phyloP scores from a whole-genome alignment of 1,139 yeast species.

The Keqinozyma sinolaborantium region DNA sequence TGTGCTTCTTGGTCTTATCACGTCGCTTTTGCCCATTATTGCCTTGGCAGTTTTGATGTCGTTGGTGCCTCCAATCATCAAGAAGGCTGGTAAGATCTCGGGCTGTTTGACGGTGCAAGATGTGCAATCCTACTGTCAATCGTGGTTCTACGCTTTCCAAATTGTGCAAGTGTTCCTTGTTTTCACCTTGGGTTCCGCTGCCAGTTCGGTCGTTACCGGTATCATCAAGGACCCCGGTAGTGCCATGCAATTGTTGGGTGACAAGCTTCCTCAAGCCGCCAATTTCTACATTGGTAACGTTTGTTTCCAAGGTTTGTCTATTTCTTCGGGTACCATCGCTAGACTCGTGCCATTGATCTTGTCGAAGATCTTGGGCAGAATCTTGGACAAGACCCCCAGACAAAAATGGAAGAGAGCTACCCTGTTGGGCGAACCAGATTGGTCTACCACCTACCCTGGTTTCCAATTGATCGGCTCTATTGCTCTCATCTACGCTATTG shows the following conservation, averaged over 20 bases:
- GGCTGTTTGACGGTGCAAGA: slow-evolving; percentile 72
- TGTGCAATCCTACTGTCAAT: slow-evolving; percentile 78
- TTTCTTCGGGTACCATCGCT: slow-evolving; percentile 35
- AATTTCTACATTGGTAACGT: slow-evolving; percentile 61
- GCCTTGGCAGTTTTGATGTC: slow-evolving; percentile 81
- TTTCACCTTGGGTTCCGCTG: slow-evolving; percentile 75
- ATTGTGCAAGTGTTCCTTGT: slow-evolving; percentile 83
- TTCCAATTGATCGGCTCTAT: slow-evolving; percentile 38
- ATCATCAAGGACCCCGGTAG: slow-evolving; percentile 52
- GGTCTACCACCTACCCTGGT: slow-evolving; percentile 38
- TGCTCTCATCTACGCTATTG: slow-evolving; percentile 37
- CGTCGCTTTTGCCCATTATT: slow-evolving; percentile 83
- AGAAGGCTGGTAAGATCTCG: slow-evolving; percentile 59
- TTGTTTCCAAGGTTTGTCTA: slow-evolving; percentile 41
- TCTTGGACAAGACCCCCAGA: slow-evolving; percentile 46
- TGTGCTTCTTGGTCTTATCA: slow-evolving; percentile 70
- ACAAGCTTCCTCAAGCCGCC: slow-evolving; percentile 67
- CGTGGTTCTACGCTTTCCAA: slow-evolving; percentile 85
- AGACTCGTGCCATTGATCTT: slow-evolving; percentile 44
- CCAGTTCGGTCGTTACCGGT: slow-evolving; percentile 64
- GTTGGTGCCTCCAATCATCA: slow-evolving; percentile 68
- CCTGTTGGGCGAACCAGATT: slow-evolving; percentile 41
- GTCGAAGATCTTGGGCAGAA: slow-evolving; percentile 42
- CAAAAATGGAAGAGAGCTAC: slow-evolving; percentile 45
- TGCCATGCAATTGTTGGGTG: slow-evolving; percentile 56